phyloP scores from a whole-genome alignment of 768 basidiomycete genomes.

The Rhizopogon vulgaris region DNA sequence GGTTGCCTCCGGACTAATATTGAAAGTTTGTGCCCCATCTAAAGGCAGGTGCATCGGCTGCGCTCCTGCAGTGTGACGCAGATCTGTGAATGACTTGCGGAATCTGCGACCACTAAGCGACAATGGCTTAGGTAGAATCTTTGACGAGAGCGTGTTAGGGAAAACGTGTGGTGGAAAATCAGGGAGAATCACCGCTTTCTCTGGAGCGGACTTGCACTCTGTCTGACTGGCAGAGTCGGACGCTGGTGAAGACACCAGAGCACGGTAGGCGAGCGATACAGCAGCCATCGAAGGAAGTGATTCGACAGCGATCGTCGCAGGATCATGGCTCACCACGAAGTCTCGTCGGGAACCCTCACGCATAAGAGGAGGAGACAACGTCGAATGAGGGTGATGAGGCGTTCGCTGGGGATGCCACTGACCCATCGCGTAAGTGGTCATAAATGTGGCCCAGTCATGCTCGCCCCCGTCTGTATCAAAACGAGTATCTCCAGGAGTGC shows the following conservation, averaged over 20 bases:
- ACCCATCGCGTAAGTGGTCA: constrained; percentile 69
- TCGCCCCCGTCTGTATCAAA: constrained; percentile 21
- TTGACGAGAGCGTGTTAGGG: constrained; percentile 21
- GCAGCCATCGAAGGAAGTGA: constrained; percentile 5
- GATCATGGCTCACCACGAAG: constrained; percentile 6
- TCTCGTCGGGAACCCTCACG: constrained; percentile 3
- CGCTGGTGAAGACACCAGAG: constrained; percentile 6
- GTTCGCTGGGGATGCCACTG: constrained; percentile 75
- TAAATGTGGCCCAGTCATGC: constrained; percentile 72
- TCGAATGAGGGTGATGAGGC: constrained; percentile 48
- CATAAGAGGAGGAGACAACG: constrained; percentile 13
- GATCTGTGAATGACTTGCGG: constrained; percentile 41
- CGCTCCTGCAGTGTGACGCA: constrained; percentile 24
- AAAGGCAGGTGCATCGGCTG: constrained; percentile 22
- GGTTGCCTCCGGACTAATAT: constrained; percentile 45
- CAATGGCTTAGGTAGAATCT: constrained; percentile 17
- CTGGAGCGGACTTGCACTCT: background rate
- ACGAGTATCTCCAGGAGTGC: background rate
- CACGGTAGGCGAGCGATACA: constrained; percentile 8
- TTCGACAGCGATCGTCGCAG: background rate
- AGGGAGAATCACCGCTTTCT: background rate
- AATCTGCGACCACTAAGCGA: constrained; percentile 33
- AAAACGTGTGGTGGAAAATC: constrained; percentile 10
- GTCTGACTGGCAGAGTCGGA: background rate
- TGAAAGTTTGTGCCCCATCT: constrained; percentile 23